Conservation (phyloP, 1,139 yeast species). For the Magnusiomyces paraingens region DNA sequence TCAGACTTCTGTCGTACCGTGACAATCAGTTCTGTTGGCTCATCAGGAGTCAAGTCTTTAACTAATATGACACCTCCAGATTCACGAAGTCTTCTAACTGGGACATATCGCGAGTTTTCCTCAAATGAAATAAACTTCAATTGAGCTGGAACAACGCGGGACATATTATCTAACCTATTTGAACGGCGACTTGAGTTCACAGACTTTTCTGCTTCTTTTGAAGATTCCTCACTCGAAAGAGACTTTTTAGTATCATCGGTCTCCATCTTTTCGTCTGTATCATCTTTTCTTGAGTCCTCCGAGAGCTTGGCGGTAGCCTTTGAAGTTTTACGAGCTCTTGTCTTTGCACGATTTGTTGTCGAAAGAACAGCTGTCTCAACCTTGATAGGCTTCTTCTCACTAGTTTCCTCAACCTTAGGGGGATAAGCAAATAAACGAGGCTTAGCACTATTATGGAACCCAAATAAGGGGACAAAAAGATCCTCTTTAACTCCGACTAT, state of each 20-base stretch:
- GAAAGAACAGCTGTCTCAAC: constrained; percentile 90
- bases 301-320: constrained; percentile 30
- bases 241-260: constrained; percentile 31
- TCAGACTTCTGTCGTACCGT: constrained; percentile 66
- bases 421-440: constrained; percentile 83
- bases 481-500: constrained; percentile 83
- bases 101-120: constrained; percentile 70
- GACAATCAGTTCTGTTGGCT: constrained; percentile 61
- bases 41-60: constrained; percentile 61
- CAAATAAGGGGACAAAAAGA: constrained; percentile 79
- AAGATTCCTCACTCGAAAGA: constrained; percentile 14
- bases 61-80: constrained; percentile 77
- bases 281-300: constrained; percentile 42
- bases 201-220: constrained; percentile 37
- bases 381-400: constrained; percentile 81
- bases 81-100: constrained; percentile 75
- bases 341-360: constrained; percentile 87
- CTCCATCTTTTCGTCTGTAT: constrained; percentile 23
- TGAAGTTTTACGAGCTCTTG: constrained; percentile 69
- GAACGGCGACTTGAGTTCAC: constrained; percentile 16
- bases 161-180: constrained; percentile 66
- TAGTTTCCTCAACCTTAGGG: constrained; percentile 73
- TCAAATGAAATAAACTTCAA: constrained; percentile 73
- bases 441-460: constrained; percentile 73
- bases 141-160: constrained; percentile 90